phyloP scores from a whole-genome alignment of 164 flowering plant species.

The Stephania japonica region DNA sequence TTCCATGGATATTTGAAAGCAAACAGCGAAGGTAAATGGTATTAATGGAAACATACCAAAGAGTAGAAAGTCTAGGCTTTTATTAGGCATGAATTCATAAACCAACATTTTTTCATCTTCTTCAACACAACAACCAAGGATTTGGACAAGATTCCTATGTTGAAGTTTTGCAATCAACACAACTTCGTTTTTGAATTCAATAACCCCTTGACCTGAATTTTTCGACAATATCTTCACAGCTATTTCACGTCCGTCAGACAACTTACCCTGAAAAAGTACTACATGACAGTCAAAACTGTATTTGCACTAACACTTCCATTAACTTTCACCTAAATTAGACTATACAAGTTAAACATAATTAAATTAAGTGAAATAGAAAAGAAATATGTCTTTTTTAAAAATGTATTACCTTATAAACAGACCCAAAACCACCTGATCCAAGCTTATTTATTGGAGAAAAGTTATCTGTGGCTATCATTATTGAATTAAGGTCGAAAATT shows the following conservation, averaged over 20 bases:
- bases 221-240: slow-evolving; percentile 37
- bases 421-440: slow-evolving; percentile 34
- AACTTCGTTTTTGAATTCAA: slow-evolving; percentile 27
- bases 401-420: slow-evolving; percentile 21
- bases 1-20: background rate
- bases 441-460: slow-evolving; percentile 20
- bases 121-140: slow-evolving; percentile 18
- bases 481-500: background rate
- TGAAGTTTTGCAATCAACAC: slow-evolving; percentile 20
- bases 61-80: slow-evolving; percentile 20
- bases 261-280: slow-evolving; percentile 23
- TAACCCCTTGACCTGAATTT: slow-evolving; percentile 30
- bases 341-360: background rate
- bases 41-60: slow-evolving; percentile 16
- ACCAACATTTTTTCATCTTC: slow-evolving; percentile 22
- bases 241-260: slow-evolving; percentile 27
- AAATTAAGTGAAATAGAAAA: too few species aligned
- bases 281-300: background rate
- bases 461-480: slow-evolving; percentile 17
- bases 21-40: background rate
- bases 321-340: background rate
- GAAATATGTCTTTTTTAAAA: too few species aligned
- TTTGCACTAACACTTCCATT: too few species aligned
- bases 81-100: slow-evolving; percentile 22
- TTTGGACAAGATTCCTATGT: slow-evolving; percentile 21